phyloP scores from a whole-genome alignment of 768 basidiomycete species.

The Tylopilus felleus region DNA sequence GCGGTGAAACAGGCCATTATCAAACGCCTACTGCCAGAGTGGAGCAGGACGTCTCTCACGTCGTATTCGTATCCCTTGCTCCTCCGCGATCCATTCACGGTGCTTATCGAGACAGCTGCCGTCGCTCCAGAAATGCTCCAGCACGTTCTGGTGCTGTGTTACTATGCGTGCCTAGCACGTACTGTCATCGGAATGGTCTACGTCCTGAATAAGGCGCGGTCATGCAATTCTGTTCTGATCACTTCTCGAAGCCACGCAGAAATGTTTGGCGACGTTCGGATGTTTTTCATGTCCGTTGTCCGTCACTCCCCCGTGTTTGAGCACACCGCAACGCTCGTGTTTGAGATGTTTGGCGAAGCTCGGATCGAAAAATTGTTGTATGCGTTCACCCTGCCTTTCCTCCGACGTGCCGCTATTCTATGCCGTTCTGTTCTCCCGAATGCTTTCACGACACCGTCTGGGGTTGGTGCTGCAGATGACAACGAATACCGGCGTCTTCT shows the following conservation, averaged over 20 bases:
- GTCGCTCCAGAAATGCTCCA: slow-evolving; percentile 87
- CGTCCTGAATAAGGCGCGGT: slow-evolving; percentile 69
- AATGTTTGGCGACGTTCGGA: slow-evolving; percentile 79
- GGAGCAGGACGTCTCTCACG: slow-evolving; percentile 82
- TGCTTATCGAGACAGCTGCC: slow-evolving; percentile 87
- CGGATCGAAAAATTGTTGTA: slow-evolving; percentile 85
- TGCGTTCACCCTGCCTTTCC: slow-evolving; percentile 86
- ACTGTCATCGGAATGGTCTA: slow-evolving; percentile 85
- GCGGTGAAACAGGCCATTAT: slow-evolving; percentile 82
- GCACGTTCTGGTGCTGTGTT: slow-evolving; percentile 83
- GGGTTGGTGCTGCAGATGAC: slow-evolving; percentile 35
- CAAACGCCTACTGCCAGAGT: slow-evolving; percentile 86
- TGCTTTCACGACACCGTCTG: slow-evolving; percentile 49
- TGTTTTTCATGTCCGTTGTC: slow-evolving; percentile 90
- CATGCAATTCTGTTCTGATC: slow-evolving; percentile 44
- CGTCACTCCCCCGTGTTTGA: slow-evolving; percentile 87
- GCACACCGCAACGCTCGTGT: slow-evolving; percentile 75
- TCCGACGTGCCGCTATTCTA: slow-evolving; percentile 83
- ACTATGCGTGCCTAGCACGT: slow-evolving; percentile 87
- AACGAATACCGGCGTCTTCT: slow-evolving; percentile 83
- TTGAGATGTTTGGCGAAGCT: slow-evolving; percentile 78
- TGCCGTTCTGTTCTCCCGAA: slow-evolving; percentile 70
- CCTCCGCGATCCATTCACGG: slow-evolving; percentile 84
- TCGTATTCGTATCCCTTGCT: slow-evolving; percentile 84
- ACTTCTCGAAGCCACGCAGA: slow-evolving; percentile 55